phyloP scores from a whole-genome alignment of 2,329 filamentous ascomycete genomes.

The Colletotrichum somersetense region DNA sequence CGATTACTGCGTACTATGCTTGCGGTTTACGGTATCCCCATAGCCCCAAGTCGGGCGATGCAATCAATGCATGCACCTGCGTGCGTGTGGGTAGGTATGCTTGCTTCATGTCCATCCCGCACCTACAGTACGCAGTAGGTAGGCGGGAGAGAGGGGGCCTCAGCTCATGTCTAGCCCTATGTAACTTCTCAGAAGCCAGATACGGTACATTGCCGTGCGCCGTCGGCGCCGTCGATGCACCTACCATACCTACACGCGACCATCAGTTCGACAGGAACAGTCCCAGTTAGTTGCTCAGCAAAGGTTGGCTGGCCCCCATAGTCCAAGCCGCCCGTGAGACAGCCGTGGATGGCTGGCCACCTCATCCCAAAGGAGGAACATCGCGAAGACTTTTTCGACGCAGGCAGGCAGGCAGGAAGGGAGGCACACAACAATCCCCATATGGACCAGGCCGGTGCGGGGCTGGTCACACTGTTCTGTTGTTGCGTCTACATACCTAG shows the following conservation, averaged over 20 bases:
- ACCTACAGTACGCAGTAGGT: background rate
- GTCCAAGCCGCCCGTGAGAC: slow-evolving; percentile 14
- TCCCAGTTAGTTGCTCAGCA: slow-evolving; percentile 12
- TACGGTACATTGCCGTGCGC: slow-evolving; percentile 23
- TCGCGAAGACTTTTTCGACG: slow-evolving; percentile 7
- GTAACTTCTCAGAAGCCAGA: slow-evolving; percentile 4
- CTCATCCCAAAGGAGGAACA: slow-evolving; percentile 5
- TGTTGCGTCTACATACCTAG: slow-evolving; percentile 8
- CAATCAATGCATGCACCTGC: slow-evolving; percentile 35
- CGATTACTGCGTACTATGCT: background rate
- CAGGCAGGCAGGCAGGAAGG: slow-evolving; percentile 20
- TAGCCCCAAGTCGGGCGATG: slow-evolving; percentile 13
- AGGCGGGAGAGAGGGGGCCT: background rate
- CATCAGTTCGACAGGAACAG: slow-evolving; percentile 6
- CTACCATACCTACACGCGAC: background rate
- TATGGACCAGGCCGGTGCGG: slow-evolving; percentile 16
- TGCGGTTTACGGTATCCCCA: background rate
- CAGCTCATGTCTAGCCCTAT: slow-evolving; percentile 32
- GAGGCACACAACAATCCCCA: background rate
- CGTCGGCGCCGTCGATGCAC: slow-evolving; percentile 14
- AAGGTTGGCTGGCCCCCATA: background rate
- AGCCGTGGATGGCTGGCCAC: background rate
- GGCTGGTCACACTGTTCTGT: slow-evolving; percentile 25
- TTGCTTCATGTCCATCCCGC: slow-evolving; percentile 24
- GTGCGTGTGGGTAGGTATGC: slow-evolving; percentile 9